Conservation (phyloP, 371 early-diverging fungal genomes). For the Mortierella polycephala region DNA sequence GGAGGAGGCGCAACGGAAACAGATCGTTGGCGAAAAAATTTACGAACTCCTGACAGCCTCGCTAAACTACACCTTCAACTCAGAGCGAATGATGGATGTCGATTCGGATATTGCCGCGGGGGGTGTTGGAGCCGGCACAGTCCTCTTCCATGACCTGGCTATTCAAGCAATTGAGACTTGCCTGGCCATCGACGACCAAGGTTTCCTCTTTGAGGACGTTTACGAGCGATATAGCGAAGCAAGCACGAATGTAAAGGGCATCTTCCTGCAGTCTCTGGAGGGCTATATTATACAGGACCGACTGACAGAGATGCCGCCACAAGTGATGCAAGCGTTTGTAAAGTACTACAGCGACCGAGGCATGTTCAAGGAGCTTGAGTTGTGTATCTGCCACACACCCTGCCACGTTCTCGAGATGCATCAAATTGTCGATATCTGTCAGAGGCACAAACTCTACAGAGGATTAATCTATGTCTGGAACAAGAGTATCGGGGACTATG, state of each 20-base stretch:
- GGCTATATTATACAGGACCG: slow-evolving; percentile 71
- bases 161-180: slow-evolving; percentile 74
- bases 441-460: slow-evolving; percentile 71
- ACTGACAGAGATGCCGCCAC: slow-evolving; percentile 71
- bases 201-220: slow-evolving; percentile 78
- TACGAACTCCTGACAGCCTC: slow-evolving; percentile 75
- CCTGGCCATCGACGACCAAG: slow-evolving; percentile 71
- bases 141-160: slow-evolving; percentile 66
- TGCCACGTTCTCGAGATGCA: slow-evolving; percentile 81
- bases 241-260: slow-evolving; percentile 57
- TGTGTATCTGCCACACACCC: slow-evolving; percentile 81
- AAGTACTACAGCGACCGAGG: slow-evolving; percentile 65
- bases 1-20: slow-evolving; percentile 66
- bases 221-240: slow-evolving; percentile 78
- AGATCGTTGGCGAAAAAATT: slow-evolving; percentile 72
- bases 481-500: slow-evolving; percentile 79
- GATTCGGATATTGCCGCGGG: slow-evolving; percentile 56
- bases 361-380: slow-evolving; percentile 72
- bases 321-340: slow-evolving; percentile 77
- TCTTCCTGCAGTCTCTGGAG: slow-evolving; percentile 76
- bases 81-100: slow-evolving; percentile 60
- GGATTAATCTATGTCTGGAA: slow-evolving; percentile 87
- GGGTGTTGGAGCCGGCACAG: slow-evolving; percentile 58
- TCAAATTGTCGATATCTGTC: slow-evolving; percentile 74
- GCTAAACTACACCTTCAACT: slow-evolving; percentile 73